Conservation (phyloP, 495 filamentous ascomycete genomes). For the Glarea lozoyensis region DNA sequence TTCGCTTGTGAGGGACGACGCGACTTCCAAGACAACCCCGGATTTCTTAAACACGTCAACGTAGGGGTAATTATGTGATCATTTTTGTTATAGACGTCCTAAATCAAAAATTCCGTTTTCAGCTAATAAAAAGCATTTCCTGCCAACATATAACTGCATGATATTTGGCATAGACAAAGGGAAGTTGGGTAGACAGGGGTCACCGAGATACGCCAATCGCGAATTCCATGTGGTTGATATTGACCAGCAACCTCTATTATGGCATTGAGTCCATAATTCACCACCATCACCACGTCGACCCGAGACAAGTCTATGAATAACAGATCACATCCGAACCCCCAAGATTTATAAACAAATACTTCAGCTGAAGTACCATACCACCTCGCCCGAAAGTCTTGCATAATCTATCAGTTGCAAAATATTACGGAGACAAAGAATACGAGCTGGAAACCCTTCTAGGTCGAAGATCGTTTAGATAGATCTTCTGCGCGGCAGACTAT, state of each 20-base stretch:
- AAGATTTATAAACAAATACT: no score
- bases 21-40: not conserved
- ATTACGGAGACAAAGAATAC: not conserved
- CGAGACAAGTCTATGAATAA: constrained; percentile 2
- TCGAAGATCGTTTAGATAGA: no score
- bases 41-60: not conserved
- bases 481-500: not conserved
- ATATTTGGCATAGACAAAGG: no score
- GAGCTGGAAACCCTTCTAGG: not conserved
- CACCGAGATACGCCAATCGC: constrained; percentile 18
- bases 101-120: no score
- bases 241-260: constrained; percentile 10
- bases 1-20: not conserved
- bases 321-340: no score
- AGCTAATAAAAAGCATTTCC: no score
- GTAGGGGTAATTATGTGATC: no score
- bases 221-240: constrained; percentile 13
- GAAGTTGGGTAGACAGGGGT: constrained; percentile 4
- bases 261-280: constrained; percentile 10
- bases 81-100: no score
- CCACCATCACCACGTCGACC: constrained; percentile 15
- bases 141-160: no score
- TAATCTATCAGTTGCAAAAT: not conserved
- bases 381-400: not conserved
- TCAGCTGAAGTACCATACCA: no score